Conservation (phyloP, 805 yeast genomes). For the Yarrowia sp. region DNA sequence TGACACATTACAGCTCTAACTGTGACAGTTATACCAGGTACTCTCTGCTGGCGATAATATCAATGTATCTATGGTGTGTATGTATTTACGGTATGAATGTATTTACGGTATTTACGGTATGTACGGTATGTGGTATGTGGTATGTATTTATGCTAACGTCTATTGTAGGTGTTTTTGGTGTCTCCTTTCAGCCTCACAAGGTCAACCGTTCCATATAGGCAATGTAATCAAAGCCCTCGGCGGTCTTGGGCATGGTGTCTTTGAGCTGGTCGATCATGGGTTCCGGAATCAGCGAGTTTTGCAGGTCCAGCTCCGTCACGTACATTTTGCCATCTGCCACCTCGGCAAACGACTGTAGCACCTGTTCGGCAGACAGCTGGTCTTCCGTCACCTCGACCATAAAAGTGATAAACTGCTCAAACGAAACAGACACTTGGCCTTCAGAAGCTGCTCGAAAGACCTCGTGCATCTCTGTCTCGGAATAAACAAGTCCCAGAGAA, state of each 20-base stretch:
- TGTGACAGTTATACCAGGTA: too few species aligned
- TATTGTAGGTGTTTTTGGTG: not conserved
- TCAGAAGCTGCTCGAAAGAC: constrained; percentile 39
- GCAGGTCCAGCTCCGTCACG: constrained; percentile 43
- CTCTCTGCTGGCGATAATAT: too few species aligned
- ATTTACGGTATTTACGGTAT: too few species aligned
- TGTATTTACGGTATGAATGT: not conserved
- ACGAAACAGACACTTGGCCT: constrained; percentile 33
- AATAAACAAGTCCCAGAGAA: constrained; percentile 42
- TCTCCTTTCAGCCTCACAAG: not conserved
- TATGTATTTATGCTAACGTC: not conserved
- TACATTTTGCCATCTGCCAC: constrained; percentile 42
- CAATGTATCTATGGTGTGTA: too few species aligned
- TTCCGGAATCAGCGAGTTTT: constrained; percentile 39
- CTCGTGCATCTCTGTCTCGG: constrained; percentile 40
- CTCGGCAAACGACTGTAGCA: constrained; percentile 42
- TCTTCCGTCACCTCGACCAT: constrained; percentile 43
- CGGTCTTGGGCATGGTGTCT: constrained; percentile 35
- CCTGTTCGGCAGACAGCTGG: constrained; percentile 41
- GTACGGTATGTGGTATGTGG: too few species aligned
- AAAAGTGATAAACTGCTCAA: constrained; percentile 38
- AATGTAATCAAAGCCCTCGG: constrained; percentile 36
- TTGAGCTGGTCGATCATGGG: constrained; percentile 36
- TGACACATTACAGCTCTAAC: too few species aligned
- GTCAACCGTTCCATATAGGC: constrained; percentile 31